Evolutionary conservation across 352 stramenopile genomes (phyloP).

Genomic region (Saprolegnia diclina): DNA sequence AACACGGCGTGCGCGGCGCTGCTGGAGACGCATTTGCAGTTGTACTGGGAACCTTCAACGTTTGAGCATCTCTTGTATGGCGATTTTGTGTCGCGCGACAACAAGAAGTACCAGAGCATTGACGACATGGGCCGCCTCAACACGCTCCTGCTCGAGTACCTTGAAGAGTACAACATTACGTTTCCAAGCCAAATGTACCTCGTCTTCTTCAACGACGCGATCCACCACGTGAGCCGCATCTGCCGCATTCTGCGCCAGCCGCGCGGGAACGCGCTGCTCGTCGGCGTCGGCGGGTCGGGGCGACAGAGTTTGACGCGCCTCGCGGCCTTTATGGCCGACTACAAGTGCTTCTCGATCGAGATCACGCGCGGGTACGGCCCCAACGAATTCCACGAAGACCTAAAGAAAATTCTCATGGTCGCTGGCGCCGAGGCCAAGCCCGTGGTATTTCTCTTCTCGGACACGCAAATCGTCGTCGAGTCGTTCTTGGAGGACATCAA

Average conservation of each 20-base stretch:
- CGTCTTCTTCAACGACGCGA: slow-evolving; percentile 93
- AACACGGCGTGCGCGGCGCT: slow-evolving; percentile 72
- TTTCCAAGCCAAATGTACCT: slow-evolving; percentile 91
- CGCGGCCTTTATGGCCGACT: slow-evolving; percentile 89
- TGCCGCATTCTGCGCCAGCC: slow-evolving; percentile 89
- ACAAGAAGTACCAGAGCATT: slow-evolving; percentile 66
- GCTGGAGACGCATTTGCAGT: slow-evolving; percentile 54
- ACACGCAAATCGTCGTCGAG: slow-evolving; percentile 91
- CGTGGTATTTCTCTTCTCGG: slow-evolving; percentile 90
- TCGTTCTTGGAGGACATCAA: slow-evolving; percentile 94
- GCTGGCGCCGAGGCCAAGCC: slow-evolving; percentile 82
- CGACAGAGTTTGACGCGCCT: slow-evolving; percentile 88
- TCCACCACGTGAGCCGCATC: slow-evolving; percentile 91
- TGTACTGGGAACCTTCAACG: slow-evolving; percentile 48
- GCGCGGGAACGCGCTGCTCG: slow-evolving; percentile 86
- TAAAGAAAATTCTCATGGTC: slow-evolving; percentile 88
- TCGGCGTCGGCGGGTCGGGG: slow-evolving; percentile 87
- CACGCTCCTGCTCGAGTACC: slow-evolving; percentile 77
- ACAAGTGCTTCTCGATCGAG: slow-evolving; percentile 88
- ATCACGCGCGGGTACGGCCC: slow-evolving; percentile 88
- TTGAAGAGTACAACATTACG: slow-evolving; percentile 94
- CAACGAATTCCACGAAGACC: slow-evolving; percentile 89
- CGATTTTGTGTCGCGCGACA: slow-evolving; percentile 83
- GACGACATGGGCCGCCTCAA: slow-evolving; percentile 64
- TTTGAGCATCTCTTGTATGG: slow-evolving; percentile 87